Evolutionary conservation across 2,329 filamentous ascomycete species (phyloP).

Genomic region (Fusarium sp.): DNA sequence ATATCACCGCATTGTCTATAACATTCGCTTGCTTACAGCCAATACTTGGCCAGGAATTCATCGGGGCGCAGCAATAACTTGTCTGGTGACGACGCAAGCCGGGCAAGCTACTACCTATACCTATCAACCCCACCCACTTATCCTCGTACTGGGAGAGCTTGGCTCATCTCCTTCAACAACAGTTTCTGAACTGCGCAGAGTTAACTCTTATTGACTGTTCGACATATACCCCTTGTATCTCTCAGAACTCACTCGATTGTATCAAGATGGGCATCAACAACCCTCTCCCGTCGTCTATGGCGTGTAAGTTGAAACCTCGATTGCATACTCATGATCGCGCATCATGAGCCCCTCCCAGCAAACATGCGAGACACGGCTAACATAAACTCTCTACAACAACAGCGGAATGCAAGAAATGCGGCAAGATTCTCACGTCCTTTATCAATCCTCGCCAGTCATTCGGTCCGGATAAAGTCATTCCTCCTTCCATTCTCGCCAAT

Average conservation of each 20-base stretch:
- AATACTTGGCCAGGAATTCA: slow-evolving; percentile 22
- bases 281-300: slow-evolving; percentile 74
- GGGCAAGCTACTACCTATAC: slow-evolving; percentile 22
- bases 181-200: slow-evolving; percentile 12
- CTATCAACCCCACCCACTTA: slow-evolving; percentile 38
- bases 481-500: slow-evolving; percentile 86
- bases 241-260: not conserved
- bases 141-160: slow-evolving; percentile 32
- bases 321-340: slow-evolving; percentile 34
- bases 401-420: slow-evolving; percentile 98
- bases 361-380: slow-evolving; percentile 32
- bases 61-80: slow-evolving; percentile 39
- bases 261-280: slow-evolving; percentile 72
- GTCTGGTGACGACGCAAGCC: slow-evolving; percentile 38
- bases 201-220: not conserved
- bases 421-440: slow-evolving; percentile 94
- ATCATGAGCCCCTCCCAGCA: slow-evolving; percentile 34
- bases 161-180: slow-evolving; percentile 29
- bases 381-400: slow-evolving; percentile 29
- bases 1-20: slow-evolving; percentile 8
- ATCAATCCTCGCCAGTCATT: slow-evolving; percentile 94
- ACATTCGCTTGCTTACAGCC: slow-evolving; percentile 14
- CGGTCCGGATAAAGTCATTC: slow-evolving; percentile 97
- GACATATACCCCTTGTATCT: not conserved
- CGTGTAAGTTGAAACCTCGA: slow-evolving; percentile 65